A percentile compares a stretch with the other conserved stretches of the same genome.
These are phyloP conservation scores for Spathaspora arborariae DNA, from an alignment of 805 yeast species.

Conservation along the genomic window DNA sequence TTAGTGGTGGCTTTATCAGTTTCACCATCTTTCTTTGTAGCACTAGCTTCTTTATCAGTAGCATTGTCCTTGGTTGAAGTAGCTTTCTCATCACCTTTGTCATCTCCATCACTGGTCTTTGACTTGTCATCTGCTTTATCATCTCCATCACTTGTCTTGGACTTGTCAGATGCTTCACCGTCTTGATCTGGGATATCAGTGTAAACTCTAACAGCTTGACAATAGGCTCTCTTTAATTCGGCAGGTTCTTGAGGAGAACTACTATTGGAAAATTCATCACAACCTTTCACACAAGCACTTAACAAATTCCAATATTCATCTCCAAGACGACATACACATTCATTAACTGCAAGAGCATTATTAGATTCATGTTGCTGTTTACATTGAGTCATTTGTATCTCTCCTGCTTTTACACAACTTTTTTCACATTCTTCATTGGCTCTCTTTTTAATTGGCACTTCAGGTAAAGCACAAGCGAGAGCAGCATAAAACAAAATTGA, in stretches of 20 bases:
- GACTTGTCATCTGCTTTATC: neutral
- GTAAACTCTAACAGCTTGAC: neutral
- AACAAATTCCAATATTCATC: slow-evolving; percentile 1
- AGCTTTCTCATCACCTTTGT: neutral
- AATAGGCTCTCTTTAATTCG: neutral
- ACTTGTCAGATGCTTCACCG: neutral
- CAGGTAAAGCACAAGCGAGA: neutral
- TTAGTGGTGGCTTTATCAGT: neutral
- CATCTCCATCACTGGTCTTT: neutral
- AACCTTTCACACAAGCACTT: neutral
- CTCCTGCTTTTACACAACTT: slow-evolving; percentile 3
- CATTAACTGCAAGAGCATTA: neutral
- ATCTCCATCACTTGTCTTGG: neutral
- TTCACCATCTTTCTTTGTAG: neutral
- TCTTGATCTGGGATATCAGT: neutral
- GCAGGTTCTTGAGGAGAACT: neutral
- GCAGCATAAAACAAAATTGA: neutral
- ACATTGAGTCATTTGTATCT: neutral
- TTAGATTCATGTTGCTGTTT: too few relatives aligned
- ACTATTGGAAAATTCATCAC: neutral
- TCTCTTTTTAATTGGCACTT: neutral
- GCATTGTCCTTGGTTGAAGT: neutral
- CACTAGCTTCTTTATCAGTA: neutral
- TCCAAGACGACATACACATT: slow-evolving; percentile 1
- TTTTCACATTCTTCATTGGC: slow-evolving; percentile 1